These are phyloP conservation scores for Rachicladosporium sp. DNA, from an alignment of 2,329 filamentous ascomycete species.

Conservation along the genomic window DNA sequence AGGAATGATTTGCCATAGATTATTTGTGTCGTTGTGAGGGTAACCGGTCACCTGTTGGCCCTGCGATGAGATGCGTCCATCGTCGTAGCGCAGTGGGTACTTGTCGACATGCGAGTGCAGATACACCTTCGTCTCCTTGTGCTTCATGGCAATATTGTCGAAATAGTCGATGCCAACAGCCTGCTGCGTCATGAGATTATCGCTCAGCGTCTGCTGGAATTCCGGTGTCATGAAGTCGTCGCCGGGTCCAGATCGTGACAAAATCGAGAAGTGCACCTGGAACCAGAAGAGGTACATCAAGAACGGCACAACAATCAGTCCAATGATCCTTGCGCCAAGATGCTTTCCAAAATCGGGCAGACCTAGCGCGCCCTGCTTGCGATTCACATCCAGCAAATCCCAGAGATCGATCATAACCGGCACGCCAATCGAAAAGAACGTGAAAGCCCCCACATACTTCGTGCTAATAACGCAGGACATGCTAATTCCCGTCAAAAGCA, in stretches of 20 bases:
- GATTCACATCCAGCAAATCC: slow-evolving; percentile 83
- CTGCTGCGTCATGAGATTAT: slow-evolving; percentile 85
- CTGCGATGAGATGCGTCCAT: slow-evolving; percentile 93
- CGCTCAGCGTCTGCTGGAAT: slow-evolving; percentile 92
- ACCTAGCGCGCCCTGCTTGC: slow-evolving; percentile 66
- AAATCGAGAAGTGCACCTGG: slow-evolving; percentile 93
- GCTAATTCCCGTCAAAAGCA: slow-evolving; percentile 84
- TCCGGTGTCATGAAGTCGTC: slow-evolving; percentile 98
- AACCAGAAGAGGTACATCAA: slow-evolving; percentile 99
- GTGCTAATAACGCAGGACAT: slow-evolving; percentile 96
- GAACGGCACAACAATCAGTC: slow-evolving; percentile 82
- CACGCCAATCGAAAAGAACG: slow-evolving; percentile 91
- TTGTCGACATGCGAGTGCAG: slow-evolving; percentile 83
- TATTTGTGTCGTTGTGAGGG: slow-evolving; percentile 97
- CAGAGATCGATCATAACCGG: slow-evolving; percentile 91
- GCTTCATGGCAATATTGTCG: slow-evolving; percentile 72
- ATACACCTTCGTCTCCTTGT: slow-evolving; percentile 96
- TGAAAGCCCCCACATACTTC: slow-evolving; percentile 95
- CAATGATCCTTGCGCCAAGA: slow-evolving; percentile 74
- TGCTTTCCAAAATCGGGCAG: slow-evolving; percentile 77
- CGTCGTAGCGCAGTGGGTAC: slow-evolving; percentile 92
- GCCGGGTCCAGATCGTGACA: slow-evolving; percentile 78
- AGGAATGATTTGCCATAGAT: slow-evolving; percentile 90
- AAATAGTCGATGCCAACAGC: slow-evolving; percentile 84
- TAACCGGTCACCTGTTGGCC: slow-evolving; percentile 96